phyloP scores from a whole-genome alignment of 352 stramenopile genomes.

The Pythium vanterpoolii region DNA sequence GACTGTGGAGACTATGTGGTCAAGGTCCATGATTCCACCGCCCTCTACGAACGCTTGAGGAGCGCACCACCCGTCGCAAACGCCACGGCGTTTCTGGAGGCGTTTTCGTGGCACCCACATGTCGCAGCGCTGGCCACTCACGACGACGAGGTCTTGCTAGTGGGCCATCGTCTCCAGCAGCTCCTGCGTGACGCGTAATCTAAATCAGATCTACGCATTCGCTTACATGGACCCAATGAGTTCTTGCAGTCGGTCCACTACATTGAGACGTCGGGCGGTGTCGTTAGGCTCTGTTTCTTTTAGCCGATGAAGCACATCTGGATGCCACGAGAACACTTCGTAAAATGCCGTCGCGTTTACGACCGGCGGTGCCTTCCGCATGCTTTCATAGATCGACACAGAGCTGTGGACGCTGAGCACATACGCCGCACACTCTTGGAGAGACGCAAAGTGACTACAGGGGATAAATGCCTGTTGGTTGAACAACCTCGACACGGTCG shows the following conservation, averaged over 20 bases:
- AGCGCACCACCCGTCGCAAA: neutral
- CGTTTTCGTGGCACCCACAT: conserved; percentile 16
- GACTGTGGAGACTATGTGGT: conserved; percentile 20
- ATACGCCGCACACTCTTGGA: conserved; percentile 29
- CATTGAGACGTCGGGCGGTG: neutral
- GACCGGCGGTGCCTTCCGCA: conserved; percentile 30
- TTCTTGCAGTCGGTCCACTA: neutral
- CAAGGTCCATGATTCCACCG: neutral
- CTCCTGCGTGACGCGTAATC: neutral
- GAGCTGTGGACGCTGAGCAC: conserved; percentile 35
- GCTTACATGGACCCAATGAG: neutral
- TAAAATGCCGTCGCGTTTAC: conserved; percentile 30
- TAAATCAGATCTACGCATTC: neutral
- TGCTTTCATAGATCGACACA: conserved; percentile 26
- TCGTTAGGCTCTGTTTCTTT: neutral
- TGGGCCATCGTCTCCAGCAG: neutral
- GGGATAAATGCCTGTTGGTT: conserved; percentile 49
- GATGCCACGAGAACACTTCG: conserved; percentile 46
- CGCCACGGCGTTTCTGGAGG: conserved; percentile 3
- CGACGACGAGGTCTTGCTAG: neutral
- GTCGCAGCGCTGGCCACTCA: conserved; percentile 5
- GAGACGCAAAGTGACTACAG: conserved; percentile 29
- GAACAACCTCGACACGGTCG: conserved; percentile 33
- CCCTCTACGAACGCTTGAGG: conserved; percentile 3
- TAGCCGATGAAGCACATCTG: conserved; percentile 16